Percentiles rank a stretch among this genome's conserved stretches.
phyloP scores from a whole-genome alignment of 176 grass and related monocot species.

The Oryza meyeriana region DNA sequence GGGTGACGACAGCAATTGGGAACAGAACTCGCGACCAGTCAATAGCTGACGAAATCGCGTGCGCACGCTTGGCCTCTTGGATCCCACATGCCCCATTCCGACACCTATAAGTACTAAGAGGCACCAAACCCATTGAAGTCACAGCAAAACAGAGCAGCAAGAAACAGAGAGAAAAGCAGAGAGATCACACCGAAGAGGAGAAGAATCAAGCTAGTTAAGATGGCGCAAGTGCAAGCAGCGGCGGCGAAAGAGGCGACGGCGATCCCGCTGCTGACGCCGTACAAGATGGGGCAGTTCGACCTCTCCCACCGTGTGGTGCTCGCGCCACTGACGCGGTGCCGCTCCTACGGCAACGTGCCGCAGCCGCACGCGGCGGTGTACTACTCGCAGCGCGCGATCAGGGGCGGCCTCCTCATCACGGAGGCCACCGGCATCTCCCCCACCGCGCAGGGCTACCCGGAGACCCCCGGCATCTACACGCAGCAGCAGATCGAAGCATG shows the following conservation, averaged over 20 bases:
- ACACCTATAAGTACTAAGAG: neutral
- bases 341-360: conserved; percentile 49
- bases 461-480: conserved; percentile 37
- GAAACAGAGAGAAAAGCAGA: neutral
- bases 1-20: neutral
- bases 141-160: neutral
- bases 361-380: conserved; percentile 40
- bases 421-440: conserved; percentile 42
- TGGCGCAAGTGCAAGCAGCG: neutral
- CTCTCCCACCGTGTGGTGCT: conserved; percentile 54
- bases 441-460: conserved; percentile 40
- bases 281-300: conserved; percentile 44
- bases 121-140: neutral
- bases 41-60: neutral
- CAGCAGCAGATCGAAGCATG: conserved; percentile 43
- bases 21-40: neutral
- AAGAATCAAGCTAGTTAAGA: neutral
- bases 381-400: conserved; percentile 52
- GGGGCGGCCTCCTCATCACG: conserved; percentile 43
- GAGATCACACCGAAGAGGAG: neutral
- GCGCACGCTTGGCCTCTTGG: neutral
- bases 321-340: conserved; percentile 40
- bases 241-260: neutral
- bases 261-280: conserved; percentile 38
- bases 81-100: too few species aligned